Conservation (phyloP, 2,329 filamentous ascomycete species). For the Neofusicoccum parvum region DNA sequence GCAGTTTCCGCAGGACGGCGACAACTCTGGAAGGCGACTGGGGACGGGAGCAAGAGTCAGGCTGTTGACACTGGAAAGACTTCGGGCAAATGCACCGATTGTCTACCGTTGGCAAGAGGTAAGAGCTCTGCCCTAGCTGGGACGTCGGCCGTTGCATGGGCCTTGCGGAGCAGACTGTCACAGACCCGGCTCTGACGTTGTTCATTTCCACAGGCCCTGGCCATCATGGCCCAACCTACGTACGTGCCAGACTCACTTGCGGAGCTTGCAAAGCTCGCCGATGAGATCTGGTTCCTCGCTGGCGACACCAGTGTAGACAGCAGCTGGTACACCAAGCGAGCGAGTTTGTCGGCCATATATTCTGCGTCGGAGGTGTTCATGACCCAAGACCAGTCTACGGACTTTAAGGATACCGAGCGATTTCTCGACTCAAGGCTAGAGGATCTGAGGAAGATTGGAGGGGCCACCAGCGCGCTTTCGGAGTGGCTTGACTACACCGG, state of each 20-base stretch:
- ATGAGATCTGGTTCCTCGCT: slow-evolving; percentile 88
- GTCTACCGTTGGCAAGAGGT: slow-evolving; percentile 87
- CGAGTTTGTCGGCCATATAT: slow-evolving; percentile 66
- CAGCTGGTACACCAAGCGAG: slow-evolving; percentile 81
- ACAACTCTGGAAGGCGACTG: slow-evolving; percentile 35
- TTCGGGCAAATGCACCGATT: slow-evolving; percentile 73
- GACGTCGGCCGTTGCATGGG: not conserved
- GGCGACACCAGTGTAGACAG: slow-evolving; percentile 81
- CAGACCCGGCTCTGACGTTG: slow-evolving; percentile 16
- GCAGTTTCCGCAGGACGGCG: slow-evolving; percentile 44
- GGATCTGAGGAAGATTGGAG: slow-evolving; percentile 66
- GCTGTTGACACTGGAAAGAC: slow-evolving; percentile 71
- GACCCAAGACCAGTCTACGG: slow-evolving; percentile 78
- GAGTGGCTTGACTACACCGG: slow-evolving; percentile 85
- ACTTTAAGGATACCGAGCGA: slow-evolving; percentile 74
- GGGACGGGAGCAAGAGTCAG: slow-evolving; percentile 68
- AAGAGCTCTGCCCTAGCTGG: slow-evolving; percentile 29
- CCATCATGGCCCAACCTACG: slow-evolving; percentile 82
- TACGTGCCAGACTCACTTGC: slow-evolving; percentile 74
- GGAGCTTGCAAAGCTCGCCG: slow-evolving; percentile 80
- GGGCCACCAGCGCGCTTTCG: slow-evolving; percentile 63
- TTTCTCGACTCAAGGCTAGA: slow-evolving; percentile 77
- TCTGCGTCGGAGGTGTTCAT: slow-evolving; percentile 83
- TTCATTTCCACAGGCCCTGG: slow-evolving; percentile 66
- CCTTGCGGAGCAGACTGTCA: not conserved